Base-by-base conservation (phyloP, 2,329 filamentous ascomycete species). In the Cytospora chrysosperma region DNA sequence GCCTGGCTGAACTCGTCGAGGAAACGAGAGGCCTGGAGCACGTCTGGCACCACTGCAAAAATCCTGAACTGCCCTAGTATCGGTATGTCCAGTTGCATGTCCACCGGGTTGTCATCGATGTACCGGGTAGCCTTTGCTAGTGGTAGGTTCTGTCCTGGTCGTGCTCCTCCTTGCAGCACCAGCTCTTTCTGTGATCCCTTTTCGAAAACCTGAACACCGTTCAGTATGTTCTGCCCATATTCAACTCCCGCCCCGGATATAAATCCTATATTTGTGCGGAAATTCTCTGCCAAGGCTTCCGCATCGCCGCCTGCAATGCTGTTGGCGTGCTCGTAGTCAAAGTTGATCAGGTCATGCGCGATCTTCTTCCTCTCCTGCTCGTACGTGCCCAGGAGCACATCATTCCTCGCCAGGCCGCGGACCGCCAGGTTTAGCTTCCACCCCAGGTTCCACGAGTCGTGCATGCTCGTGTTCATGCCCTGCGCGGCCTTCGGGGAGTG, bases 401-500 rank as follows among this genome's bases (percentile, higher is more conserved):
- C 55, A 0, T 79, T 79, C 64, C 83, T 82, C 0, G 84, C 82
- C n/a, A 88, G 75, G 10, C 84, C 84, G 54, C 84, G 79, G 24
- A 83, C 83, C 71, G 78, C 74, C 67, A 84, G 68, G 74, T 82
- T 81, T 65, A 81, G 73, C 69, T 79, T 81, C 78, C 81, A 84
- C 28, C 76, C 77, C 3, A 86, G 72, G 67, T 90, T 92, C 70
- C 89, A 83, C 2, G 82, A 77, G 64, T 90, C 88, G 53, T 82
- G 76, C 77, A 85, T 84, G 13, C 80, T 81, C 4, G 81, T 81
- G 72, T 92, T 92, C 81, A 83, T 83, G 53, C 82, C 88, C 74
- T 90, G 88, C 0, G 88, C 88, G 1, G 88, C 87, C 73, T 90
- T 90, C 3, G 88, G 88, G 2, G 85, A 88, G 71, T 91, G 88